Base-by-base conservation (phyloP, 1,284 basidiomycete genomes). In the Anthracocystis setariae region DNA sequence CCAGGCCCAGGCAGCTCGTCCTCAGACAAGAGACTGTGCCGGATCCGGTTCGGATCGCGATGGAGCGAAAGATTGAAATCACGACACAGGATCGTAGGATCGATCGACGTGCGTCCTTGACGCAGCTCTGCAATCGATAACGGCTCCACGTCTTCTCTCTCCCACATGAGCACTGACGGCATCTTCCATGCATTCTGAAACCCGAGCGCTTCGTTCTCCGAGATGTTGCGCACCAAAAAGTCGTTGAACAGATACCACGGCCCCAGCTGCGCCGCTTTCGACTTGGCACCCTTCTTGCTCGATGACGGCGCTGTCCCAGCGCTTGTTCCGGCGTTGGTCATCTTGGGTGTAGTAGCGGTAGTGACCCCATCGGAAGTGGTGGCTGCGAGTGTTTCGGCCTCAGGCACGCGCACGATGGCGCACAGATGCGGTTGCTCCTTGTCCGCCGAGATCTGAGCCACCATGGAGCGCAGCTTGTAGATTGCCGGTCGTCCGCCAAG, bases 181-280 rank as follows among this genome's bases (percentile, higher is more conserved):
- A 92, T 88, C 92, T 98, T 98, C 95, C 95, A 99, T 40, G 86
- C 18, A 35, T 59, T 86, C n/a, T 88, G 90, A 80, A 97, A 94
- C 74, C 90, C 89, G 53, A 98, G 84, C 0, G 92, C 95, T 71
- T 98, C 94, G 25, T 88, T 87, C 82, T 94, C 91, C 0, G 89
- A 85, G 24, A 98, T 88, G 53, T 91, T 91, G 44, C 88, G 87
- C 5, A 98, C 96, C 2, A 91, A 87, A 81, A 99, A 98, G 82
- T 98, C 95, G 81, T 99, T 98, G 88, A 98, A 98, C 59, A 98
- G 84, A 79, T 91, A 90, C 95, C 95, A 98, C 17, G 64, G 61
- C 18, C 65, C 73, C 17, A 67, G 43, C 39, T 54, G 50, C 15
- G 33, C 40, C 23, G 60, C 49, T 37, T 66, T 64, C 8, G 57